Conservation (phyloP, 2,329 filamentous ascomycete species). For the Lecanicillium sp. region DNA sequence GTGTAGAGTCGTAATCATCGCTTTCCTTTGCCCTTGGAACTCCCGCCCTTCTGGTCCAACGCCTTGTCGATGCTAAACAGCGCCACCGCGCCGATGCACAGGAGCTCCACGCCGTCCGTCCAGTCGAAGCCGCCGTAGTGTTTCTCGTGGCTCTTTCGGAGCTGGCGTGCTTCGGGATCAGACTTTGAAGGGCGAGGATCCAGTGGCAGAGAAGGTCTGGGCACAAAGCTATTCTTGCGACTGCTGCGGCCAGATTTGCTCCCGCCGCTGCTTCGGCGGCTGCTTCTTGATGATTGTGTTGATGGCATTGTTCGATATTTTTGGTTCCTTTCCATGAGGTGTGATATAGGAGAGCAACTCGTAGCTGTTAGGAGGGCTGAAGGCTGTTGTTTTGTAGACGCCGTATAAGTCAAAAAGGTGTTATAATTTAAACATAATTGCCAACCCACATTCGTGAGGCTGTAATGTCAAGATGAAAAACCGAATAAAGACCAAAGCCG, state of each 20-base stretch:
- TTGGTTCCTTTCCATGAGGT: too few relatives aligned
- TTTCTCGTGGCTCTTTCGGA: conserved; percentile 31
- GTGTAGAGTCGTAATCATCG: too few relatives aligned
- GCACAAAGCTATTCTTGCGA: background rate
- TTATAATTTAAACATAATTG: too few relatives aligned
- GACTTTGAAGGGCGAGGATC: conserved; percentile 28
- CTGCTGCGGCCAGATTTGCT: conserved; percentile 4
- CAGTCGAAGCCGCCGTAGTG: conserved; percentile 31
- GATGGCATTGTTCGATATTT: too few relatives aligned
- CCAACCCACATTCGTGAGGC: too few relatives aligned
- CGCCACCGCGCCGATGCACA: conserved; percentile 25
- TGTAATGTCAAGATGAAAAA: too few relatives aligned
- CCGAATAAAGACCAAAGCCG: too few relatives aligned
- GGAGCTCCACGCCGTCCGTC: conserved; percentile 30
- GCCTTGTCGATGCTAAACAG: conserved; percentile 34
- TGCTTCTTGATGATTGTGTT: background rate
- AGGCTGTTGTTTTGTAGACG: too few relatives aligned
- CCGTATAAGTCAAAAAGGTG: too few relatives aligned
- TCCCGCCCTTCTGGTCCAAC: conserved; percentile 13
- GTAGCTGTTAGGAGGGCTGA: too few relatives aligned
- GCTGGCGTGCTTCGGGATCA: conserved; percentile 26
- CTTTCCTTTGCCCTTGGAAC: too few relatives aligned
- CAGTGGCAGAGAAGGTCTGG: conserved; percentile 9
- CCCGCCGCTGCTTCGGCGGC: background rate
- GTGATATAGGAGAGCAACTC: too few relatives aligned